Evolutionary conservation across 2,329 filamentous ascomycete species (phyloP).

Genomic region (Raffaelea deltoideospora): DNA sequence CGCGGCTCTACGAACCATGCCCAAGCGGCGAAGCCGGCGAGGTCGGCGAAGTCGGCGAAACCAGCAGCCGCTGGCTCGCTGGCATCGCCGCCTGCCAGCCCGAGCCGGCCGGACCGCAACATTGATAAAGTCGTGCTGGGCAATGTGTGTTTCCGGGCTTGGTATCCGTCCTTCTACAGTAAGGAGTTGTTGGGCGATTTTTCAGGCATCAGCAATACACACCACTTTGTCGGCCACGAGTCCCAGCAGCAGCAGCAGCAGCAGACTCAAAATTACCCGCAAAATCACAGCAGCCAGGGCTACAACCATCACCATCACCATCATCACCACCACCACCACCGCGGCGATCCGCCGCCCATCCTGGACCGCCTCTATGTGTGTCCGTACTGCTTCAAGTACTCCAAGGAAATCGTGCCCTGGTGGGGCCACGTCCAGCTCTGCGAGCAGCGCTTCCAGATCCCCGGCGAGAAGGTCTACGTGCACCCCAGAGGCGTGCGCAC

Average conservation of each 20-base stretch:
- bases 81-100: conserved; percentile 17
- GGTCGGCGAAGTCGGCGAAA: too few relatives aligned
- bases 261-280: too few relatives aligned
- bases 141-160: conserved; percentile 69
- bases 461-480: conserved; percentile 61
- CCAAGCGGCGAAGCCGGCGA: conserved; percentile 4
- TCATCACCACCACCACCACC: conserved; percentile 12
- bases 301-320: conserved; percentile 8
- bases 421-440: conserved; percentile 44
- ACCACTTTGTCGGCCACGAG: conserved; percentile 3
- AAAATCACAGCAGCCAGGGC: conserved; percentile 12
- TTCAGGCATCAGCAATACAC: conserved; percentile 16
- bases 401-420: conserved; percentile 45
- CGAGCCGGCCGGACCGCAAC: conserved; percentile 47
- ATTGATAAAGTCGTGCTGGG: conserved; percentile 79
- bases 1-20: too few relatives aligned
- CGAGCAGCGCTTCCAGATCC: conserved; percentile 31
- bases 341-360: conserved; percentile 23
- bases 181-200: conserved; percentile 52
- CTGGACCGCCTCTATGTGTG: conserved; percentile 71
- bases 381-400: conserved; percentile 89
- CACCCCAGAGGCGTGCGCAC: conserved; percentile 34
- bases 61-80: background rate
- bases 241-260: background rate
- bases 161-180: conserved; percentile 84